These are phyloP conservation scores for Penium margaritaceum DNA, from an alignment of 139 green algal genomes.

Conservation along the genomic window DNA sequence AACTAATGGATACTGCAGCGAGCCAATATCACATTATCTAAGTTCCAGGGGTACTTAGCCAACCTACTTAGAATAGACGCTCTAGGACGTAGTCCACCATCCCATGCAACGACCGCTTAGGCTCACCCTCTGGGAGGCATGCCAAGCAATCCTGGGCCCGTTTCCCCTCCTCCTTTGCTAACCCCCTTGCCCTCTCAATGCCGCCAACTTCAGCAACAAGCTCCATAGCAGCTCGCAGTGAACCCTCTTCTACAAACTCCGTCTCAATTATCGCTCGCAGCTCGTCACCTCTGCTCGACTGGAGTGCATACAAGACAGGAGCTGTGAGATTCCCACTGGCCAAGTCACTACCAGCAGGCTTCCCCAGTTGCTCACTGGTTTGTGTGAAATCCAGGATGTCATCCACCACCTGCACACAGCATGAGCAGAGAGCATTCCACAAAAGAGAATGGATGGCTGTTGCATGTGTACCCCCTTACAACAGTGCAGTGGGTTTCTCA, in stretches of 20 bases:
- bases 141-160: conserved; percentile 63
- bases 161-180: conserved; percentile 69
- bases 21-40: too few species aligned
- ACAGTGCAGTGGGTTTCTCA: too few species aligned
- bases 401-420: conserved; percentile 83
- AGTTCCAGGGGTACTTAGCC: too few species aligned
- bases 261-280: conserved; percentile 71
- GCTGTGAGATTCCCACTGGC: conserved; percentile 92
- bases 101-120: conserved; percentile 69
- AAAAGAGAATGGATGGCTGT: too few species aligned
- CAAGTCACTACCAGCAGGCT: conserved; percentile 92
- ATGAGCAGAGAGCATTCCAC: too few species aligned
- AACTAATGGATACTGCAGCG: too few species aligned
- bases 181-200: conserved; percentile 49
- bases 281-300: conserved; percentile 10
- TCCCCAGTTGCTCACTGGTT: conserved; percentile 82
- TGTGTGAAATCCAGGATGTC: conserved; percentile 99
- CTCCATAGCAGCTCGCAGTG: conserved; percentile 66
- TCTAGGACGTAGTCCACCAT: conserved; percentile 96
- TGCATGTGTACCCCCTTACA: too few species aligned
- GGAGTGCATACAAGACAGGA: conserved; percentile 82
- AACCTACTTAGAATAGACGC: conserved; percentile 57
- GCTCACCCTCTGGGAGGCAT: conserved; percentile 61
- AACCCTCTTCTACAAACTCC: conserved; percentile 60
- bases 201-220: conserved; percentile 46